Percentiles rank a stretch among this genome's conserved stretches.
Conservation (phyloP, 257 asterid species). For the Capsicum chinense region DNA sequence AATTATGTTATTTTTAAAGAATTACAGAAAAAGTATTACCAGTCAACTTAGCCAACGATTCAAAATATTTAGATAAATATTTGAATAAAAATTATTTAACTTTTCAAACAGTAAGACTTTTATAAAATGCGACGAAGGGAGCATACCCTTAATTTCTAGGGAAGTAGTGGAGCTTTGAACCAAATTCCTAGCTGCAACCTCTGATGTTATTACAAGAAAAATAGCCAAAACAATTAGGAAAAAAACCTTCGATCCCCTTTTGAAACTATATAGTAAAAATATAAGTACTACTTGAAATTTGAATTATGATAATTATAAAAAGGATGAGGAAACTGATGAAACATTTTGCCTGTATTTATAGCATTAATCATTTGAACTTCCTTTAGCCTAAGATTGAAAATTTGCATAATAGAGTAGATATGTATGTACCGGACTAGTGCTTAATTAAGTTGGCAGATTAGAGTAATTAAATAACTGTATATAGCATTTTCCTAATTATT, state of each 20-base stretch:
- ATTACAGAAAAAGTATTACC: not conserved
- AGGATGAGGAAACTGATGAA: not conserved
- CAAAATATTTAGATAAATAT: not conserved
- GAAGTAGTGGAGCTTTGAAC: constrained; percentile 17
- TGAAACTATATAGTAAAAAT: not conserved
- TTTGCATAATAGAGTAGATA: not conserved
- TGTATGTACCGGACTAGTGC: not conserved
- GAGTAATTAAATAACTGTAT: not conserved
- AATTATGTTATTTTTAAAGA: not conserved
- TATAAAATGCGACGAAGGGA: not conserved
- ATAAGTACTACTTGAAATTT: not conserved
- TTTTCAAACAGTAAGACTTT: not conserved
- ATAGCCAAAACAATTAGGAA: constrained; percentile 29
- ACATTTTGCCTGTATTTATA: constrained; percentile 2
- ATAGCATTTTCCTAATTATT: not conserved
- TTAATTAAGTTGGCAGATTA: not conserved
- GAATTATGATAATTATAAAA: not conserved
- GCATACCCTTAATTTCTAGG: not conserved
- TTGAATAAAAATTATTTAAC: not conserved
- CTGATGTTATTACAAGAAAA: constrained; percentile 23
- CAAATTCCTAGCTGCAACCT: constrained; percentile 34
- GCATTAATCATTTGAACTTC: not conserved
- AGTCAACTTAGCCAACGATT: not conserved
- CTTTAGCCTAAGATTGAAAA: not conserved
- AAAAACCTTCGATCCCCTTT: constrained; percentile 29